These are phyloP conservation scores for Podaxis carcinomalis DNA, from an alignment of 768 basidiomycete species.

Conservation along the genomic window DNA sequence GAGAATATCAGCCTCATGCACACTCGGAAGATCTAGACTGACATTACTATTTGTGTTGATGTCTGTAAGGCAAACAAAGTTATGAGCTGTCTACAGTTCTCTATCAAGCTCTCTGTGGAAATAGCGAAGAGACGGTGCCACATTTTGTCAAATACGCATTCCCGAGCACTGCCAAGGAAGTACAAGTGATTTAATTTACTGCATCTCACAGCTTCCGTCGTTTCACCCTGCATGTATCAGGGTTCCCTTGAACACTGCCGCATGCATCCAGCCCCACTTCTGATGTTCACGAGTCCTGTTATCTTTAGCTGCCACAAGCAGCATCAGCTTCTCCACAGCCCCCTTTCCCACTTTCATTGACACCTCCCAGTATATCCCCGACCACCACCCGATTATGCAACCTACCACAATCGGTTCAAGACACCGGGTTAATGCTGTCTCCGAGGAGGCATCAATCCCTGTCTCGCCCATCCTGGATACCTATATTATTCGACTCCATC, in stretches of 20 bases:
- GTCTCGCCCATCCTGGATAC: conserved; percentile 47
- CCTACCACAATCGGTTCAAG: conserved; percentile 41
- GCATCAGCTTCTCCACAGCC: conserved; percentile 49
- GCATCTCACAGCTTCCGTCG: background rate
- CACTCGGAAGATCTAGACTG: too few species aligned
- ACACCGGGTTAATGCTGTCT: background rate
- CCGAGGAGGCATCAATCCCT: conserved; percentile 25
- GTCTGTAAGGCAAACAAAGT: too few species aligned
- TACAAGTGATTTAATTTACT: background rate
- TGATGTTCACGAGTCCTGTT: background rate
- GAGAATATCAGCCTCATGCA: too few species aligned
- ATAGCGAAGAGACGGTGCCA: too few species aligned
- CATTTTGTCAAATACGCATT: too few species aligned
- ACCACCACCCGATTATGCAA: conserved; percentile 48
- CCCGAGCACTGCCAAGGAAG: too few species aligned
- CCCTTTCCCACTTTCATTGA: conserved; percentile 65
- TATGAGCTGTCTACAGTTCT: too few species aligned
- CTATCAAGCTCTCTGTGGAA: too few species aligned
- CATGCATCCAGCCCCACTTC: background rate
- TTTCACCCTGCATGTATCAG: background rate
- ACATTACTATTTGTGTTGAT: too few species aligned
- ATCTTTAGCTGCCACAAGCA: background rate
- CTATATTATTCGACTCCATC: conserved; percentile 31
- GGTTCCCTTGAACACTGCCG: background rate
- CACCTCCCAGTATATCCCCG: conserved; percentile 78